phyloP scores from a whole-genome alignment of 768 basidiomycete species.

The Agaricus bisporus region DNA sequence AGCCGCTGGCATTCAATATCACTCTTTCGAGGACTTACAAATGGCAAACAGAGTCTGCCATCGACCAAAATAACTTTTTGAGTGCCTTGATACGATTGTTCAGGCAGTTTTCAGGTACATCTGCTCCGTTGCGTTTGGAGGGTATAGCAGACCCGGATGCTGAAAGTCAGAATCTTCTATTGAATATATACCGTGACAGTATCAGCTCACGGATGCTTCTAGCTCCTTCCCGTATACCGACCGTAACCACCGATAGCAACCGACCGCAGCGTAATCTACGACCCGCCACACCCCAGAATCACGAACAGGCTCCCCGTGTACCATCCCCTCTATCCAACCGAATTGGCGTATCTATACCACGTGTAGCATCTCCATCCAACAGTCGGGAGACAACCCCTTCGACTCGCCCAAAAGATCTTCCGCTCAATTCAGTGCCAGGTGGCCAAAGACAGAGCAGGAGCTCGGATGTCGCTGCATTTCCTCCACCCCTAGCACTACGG shows the following conservation, averaged over 20 bases:
- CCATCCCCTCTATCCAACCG: conserved; percentile 14
- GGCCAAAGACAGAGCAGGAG: conserved; percentile 29
- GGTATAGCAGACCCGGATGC: conserved; percentile 44
- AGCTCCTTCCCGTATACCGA: conserved; percentile 13
- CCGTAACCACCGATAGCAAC: conserved; percentile 1
- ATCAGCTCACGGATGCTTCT: background rate
- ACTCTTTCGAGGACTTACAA: conserved; percentile 85
- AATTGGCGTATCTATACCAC: conserved; percentile 11
- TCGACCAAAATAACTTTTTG: conserved; percentile 73
- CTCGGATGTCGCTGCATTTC: conserved; percentile 35
- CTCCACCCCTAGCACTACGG: conserved; percentile 24
- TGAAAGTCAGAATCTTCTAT: conserved; percentile 22
- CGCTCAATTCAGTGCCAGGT: conserved; percentile 22
- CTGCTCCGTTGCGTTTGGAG: conserved; percentile 46
- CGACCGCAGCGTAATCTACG: conserved; percentile 8
- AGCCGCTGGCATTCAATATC: conserved; percentile 70
- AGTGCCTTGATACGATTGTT: conserved; percentile 60
- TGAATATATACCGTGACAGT: background rate
- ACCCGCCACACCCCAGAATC: conserved; percentile 12
- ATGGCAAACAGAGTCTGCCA: conserved; percentile 77
- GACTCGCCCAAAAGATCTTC: conserved; percentile 10
- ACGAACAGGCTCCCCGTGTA: conserved; percentile 10
- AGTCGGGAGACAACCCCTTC: conserved; percentile 19
- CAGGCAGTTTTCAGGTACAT: conserved; percentile 36
- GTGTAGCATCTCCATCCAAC: conserved; percentile 18